Evolutionary conservation across 495 filamentous ascomycete genomes (phyloP), one percentile per base, ranked within the genome.

Genomic region (Penicillium turbatum): DNA sequence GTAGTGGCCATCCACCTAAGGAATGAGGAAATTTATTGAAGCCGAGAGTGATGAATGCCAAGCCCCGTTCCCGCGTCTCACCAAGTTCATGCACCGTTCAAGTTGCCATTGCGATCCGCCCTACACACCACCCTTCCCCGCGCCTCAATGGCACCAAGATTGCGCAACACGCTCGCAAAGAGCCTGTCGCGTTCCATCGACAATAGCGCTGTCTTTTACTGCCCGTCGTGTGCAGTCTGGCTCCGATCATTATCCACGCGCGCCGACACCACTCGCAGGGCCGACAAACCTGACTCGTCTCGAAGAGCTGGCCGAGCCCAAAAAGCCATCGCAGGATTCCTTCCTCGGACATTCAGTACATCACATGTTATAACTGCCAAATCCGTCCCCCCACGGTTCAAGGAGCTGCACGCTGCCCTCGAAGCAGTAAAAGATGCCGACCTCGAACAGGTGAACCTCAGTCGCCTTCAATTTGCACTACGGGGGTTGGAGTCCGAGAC

Each of bases 401-500:
- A 67, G 41, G 73, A 79, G 48, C 77, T 96, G 11, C 76, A 90
- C 57, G 69, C 77, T 38, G 79, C 83, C 10, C 72, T 95, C 16
- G 68, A 72, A 8, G 74, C 77, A 19, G 72, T 96, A 19, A 77
- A 87, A 56, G 77, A 79, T 52, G 69, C 81, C 36, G 82, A 85
- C 21, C 72, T 81, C 34, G 79, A 79, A 54, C 82, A 85, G 66
- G 79, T 91, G 52, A 88, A 89, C 68, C 74, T 87, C 17, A 86
- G 87, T 51, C 82, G 89, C 58, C 65, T 97, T 47, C 85, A 89
- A 61, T 78, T 97, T 58, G 92, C 90, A 15, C 67, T 90, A 63
- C 79, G 85, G 44, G 89, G 89, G 6, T 72, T 96, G 56, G 82
- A 87, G 59, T 81, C 87, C 55, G 72, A 79, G 36, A 62, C 73